Base-by-base conservation (phyloP, 148 eudicot species). In the Camellia granthamiana region DNA sequence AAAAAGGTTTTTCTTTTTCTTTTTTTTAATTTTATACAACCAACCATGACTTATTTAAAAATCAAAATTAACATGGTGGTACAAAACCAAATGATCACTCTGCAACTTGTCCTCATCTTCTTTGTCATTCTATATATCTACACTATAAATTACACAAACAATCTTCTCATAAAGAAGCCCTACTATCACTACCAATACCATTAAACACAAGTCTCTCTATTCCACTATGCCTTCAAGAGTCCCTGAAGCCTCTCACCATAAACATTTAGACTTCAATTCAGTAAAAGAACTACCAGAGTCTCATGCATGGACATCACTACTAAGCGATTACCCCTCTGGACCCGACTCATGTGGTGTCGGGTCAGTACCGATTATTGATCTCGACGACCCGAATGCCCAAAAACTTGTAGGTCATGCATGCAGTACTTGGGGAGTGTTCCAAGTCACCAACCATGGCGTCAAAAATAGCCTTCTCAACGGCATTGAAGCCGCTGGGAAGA, bases 341-440 rank as follows among this genome's bases (percentile, higher is more conserved):
- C 13, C 44, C 38, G 6, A n/a, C 38, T 30, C 77, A 1, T 43
- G 30, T 19, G 51, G 16, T 21, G 66, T 2, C 0, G 83, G 79
- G 10, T 19, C 78, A 0, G 75, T 91, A 30, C 97, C 98, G 3
- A 44, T 89, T 10, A 79, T 92, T 56, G 89, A 89, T 69, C 90
- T 92, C 6, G 75, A 85, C 0, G 81, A 85, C 69, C 81, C 83
- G 6, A 87, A 88, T 67, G 92, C 88, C 80, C 83, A 23, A 23
- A 72, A 84, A 6, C 84, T 75, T 42, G 79, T 93, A 18, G 94
- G 92, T 43, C 82, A 69, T 77, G 98, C 97, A 88, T 93, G 97
- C 87, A 86, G 81, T 71, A 84, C 89, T 73, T 94, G 95, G 97
- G 97, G 98, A 0, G 94, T 78, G 0, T 94, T 94, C 76, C 98